Base-by-base conservation (phyloP, 306 rosid genomes). In the Prunus fruticosa region DNA sequence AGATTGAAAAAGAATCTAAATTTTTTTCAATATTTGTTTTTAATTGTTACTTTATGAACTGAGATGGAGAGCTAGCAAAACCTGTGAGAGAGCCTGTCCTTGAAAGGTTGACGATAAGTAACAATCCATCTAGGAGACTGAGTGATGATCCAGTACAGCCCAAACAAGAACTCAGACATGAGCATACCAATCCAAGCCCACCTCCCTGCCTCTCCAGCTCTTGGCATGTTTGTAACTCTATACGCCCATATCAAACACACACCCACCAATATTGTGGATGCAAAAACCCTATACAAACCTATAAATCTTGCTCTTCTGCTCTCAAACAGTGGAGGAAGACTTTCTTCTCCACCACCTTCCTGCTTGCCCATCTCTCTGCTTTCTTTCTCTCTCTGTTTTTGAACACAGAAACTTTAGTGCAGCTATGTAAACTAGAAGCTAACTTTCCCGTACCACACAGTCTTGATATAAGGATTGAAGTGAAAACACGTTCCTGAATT, bases 141-240 rank as follows among this genome's bases (percentile, higher is more conserved):
- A 62, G 90, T 85, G 50, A 84, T 28, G 0, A 92, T 81, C 97
- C 97, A 92, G 67, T 81, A 90, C 2, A 90, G 2, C 13, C 96
- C 85, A 27, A 90, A 92, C 0, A 61, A 16, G 0, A 84, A 1
- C 27, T 92, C 97, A 0, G 83, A 63, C 38, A 73, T 3, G 47
- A 74, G 78, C 79, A 85, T 14, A 19, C 81, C 82, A 28, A 88
- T 72, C 87, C 90, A 84, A 22, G 65, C 73, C 89, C 86, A 83
- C 38, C 73, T 61, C 18, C 79, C 76, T 25, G 32, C 23, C 2
- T 51, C 51, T 14, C 54, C 66, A 3, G 46, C 30, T 34, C 11
- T 25, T 11, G 82, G 75, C 28, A 85, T 54, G 69, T 82, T 66
- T 18, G 12, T 28, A 14, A 82, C 20, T 75, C 97, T 85, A 76